Evolutionary conservation across 208 protist genomes (phyloP), one percentile per base, ranked within the genome.

Genomic region (Wallacemonas sp.): DNA sequence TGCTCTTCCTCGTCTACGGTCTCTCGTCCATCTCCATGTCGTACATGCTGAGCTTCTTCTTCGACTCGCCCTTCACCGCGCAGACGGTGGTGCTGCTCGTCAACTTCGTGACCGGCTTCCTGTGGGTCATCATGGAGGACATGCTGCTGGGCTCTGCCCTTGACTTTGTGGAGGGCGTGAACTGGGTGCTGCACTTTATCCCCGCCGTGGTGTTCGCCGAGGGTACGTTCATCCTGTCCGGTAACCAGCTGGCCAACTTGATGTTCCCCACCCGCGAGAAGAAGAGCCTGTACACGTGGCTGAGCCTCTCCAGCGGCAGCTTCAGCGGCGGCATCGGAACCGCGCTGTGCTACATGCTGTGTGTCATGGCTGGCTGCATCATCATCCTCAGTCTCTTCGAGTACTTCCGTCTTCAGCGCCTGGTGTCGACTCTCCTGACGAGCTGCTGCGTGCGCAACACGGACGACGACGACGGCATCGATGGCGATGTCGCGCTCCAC

Each of bases 21-120:
- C 34, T 88, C 16, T 70, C 81, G 21, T 83, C 81, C 26, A 86
- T 96, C 68, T 67, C 83, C 12, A 76, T 86, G 41, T 81, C 66
- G 48, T 96, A 96, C 65, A 62, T 89, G 44, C 23, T 93, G 34
- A 92, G 83, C 68, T 93, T 94, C 70, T 81, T 93, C 68, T 93
- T 95, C 79, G 76, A 71, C 43, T 87, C 76, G 19, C 70, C 84
- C 32, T 87, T 87, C 61, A 63, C 74, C 17, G 88, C 87, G 34
- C 87, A 96, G 61, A 92, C 80, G 52, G 73, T 83, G 33, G 77
- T 93, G 32, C 83, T 96, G 48, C 73, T 91, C 54, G 68, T 88
- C 55, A 96, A 93, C 75, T 91, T 96, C 61, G 69, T 84, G 29
- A 73, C 78, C 52, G 90, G 90, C 16, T 93, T 94, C 55, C 41